Conservation (phyloP, 139 green algal species). For the Closterium sp. region DNA sequence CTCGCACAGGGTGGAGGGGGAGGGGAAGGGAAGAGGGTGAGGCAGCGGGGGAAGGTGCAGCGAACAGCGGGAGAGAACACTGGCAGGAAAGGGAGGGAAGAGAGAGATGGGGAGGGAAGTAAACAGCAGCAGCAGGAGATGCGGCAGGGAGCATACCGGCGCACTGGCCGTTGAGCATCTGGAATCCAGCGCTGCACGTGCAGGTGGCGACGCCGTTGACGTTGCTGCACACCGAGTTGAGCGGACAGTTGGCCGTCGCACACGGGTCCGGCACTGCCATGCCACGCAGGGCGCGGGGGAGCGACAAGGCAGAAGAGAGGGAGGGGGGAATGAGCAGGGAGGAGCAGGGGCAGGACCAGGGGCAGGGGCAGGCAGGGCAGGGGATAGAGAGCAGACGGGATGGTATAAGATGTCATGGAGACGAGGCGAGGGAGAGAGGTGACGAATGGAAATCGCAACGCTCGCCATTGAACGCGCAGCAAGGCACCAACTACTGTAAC, state of each 20-base stretch:
- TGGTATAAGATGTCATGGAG: neutral
- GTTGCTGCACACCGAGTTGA: neutral
- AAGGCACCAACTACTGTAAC: neutral
- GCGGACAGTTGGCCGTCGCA: slow-evolving; percentile 1
- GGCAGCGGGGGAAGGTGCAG: too few relatives aligned
- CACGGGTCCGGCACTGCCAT: neutral
- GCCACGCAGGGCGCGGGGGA: too few relatives aligned
- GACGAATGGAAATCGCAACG: neutral
- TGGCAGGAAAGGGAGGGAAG: too few relatives aligned
- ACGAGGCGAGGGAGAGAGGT: too few relatives aligned
- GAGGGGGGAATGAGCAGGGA: too few relatives aligned
- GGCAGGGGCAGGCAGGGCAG: too few relatives aligned
- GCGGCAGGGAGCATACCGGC: neutral
- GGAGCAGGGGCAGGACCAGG: too few relatives aligned
- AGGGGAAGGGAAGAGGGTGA: neutral
- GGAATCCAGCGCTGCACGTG: neutral
- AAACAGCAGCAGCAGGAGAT: neutral
- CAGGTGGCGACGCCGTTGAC: neutral
- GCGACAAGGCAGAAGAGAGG: too few relatives aligned
- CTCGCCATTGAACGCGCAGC: neutral
- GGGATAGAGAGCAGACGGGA: too few relatives aligned
- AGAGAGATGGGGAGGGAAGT: too few relatives aligned
- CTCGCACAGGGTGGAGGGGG: neutral
- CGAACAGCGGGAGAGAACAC: too few relatives aligned
- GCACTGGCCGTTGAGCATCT: slow-evolving; percentile 5